Evolutionary conservation across 1,139 yeast genomes (phyloP).

Genomic region (Zygosaccharomyces pseudobailii): DNA sequence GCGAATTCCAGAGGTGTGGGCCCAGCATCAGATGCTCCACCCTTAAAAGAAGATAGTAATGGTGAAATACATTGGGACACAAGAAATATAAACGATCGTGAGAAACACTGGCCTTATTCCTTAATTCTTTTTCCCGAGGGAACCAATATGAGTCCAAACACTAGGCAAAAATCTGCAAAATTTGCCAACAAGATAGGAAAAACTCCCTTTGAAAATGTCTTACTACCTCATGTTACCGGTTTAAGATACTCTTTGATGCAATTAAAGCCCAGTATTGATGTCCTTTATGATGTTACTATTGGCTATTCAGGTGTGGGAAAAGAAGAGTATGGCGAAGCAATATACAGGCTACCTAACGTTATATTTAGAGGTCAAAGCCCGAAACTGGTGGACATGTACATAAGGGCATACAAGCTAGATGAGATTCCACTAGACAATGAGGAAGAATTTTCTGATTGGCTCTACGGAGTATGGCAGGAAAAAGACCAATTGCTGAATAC

Average conservation of each 20-base stretch:
- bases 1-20: slow-evolving; percentile 46
- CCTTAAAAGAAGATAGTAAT: slow-evolving; percentile 20
- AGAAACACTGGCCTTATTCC: slow-evolving; percentile 45
- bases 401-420: slow-evolving; percentile 51
- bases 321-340: slow-evolving; percentile 72
- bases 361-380: slow-evolving; percentile 75
- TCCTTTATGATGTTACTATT: slow-evolving; percentile 76
- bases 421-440: slow-evolving; percentile 67
- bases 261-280: slow-evolving; percentile 55
- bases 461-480: slow-evolving; percentile 66
- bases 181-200: slow-evolving; percentile 52
- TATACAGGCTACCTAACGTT: slow-evolving; percentile 58
- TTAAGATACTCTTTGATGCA: slow-evolving; percentile 60
- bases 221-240: slow-evolving; percentile 82
- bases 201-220: slow-evolving; percentile 52
- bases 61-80: slow-evolving; percentile 30
- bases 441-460: slow-evolving; percentile 69
- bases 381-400: slow-evolving; percentile 53
- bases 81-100: slow-evolving; percentile 24
- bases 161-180: slow-evolving; percentile 51
- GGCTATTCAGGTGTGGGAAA: slow-evolving; percentile 68
- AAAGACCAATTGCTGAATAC: slow-evolving; percentile 66
- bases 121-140: slow-evolving; percentile 90
- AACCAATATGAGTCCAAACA: slow-evolving; percentile 70
- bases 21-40: slow-evolving; percentile 45